These are phyloP conservation scores for Linum tenue DNA, from an alignment of 345 rosid species.

Conservation along the genomic window DNA sequence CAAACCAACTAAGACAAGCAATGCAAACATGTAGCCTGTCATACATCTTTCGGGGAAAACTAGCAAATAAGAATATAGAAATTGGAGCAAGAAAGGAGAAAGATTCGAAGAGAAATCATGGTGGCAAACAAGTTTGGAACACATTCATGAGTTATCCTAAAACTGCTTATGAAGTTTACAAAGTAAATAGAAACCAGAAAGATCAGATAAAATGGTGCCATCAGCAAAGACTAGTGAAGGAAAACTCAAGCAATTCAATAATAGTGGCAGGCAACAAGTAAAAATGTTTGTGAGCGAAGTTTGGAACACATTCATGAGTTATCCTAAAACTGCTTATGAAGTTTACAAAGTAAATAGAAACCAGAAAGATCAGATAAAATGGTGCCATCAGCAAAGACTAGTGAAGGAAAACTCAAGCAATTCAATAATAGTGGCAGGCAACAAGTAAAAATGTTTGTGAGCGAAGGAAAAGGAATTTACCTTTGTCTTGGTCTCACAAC, in stretches of 20 bases:
- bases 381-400: background rate
- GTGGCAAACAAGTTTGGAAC: background rate
- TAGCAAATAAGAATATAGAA: background rate
- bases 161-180: background rate
- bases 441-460: background rate
- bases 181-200: background rate
- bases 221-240: background rate
- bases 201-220: background rate
- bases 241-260: background rate
- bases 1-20: too few relatives aligned
- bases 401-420: background rate
- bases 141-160: background rate
- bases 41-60: too few relatives aligned
- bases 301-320: background rate
- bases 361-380: background rate
- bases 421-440: background rate
- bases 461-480: background rate
- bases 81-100: background rate
- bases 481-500: background rate
- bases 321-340: too few relatives aligned
- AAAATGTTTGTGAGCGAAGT: too few relatives aligned
- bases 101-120: too few relatives aligned
- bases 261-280: background rate
- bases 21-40: background rate
- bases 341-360: too few relatives aligned